Percentiles rank a stretch among this genome's conserved stretches.
These are phyloP conservation scores for Lentithecium fluviatile DNA, from an alignment of 495 filamentous ascomycete species.

Conservation along the genomic window DNA sequence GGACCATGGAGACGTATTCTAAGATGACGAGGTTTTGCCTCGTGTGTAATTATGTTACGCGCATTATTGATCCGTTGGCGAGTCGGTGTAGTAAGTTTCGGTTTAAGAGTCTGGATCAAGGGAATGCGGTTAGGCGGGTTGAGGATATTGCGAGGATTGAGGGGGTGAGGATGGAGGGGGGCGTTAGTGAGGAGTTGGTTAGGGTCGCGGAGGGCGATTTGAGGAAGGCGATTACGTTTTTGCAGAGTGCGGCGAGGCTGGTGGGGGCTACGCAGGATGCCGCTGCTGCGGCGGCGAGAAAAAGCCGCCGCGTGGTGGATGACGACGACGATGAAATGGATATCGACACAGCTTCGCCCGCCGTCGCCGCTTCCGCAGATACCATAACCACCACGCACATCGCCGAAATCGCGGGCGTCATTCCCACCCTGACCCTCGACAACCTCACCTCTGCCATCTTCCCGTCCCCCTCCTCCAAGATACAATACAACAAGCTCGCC, in stretches of 20 bases:
- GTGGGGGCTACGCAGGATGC: constrained; percentile 56
- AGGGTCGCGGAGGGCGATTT: constrained; percentile 89
- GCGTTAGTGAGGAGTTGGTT: constrained; percentile 79
- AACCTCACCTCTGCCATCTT: constrained; percentile 73
- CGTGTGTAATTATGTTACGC: constrained; percentile 97
- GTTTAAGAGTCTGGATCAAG: constrained; percentile 91
- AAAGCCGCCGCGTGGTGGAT: constrained; percentile 41
- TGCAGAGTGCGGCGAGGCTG: constrained; percentile 85
- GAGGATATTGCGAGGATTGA: constrained; percentile 79
- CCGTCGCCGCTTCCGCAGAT: constrained; percentile 41
- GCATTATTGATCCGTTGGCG: constrained; percentile 95
- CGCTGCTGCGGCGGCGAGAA: constrained; percentile 46
- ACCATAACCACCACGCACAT: constrained; percentile 73
- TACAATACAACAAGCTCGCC: constrained; percentile 70
- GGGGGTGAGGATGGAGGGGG: constrained; percentile 69
- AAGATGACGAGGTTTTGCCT: constrained; percentile 96
- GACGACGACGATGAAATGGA: constrained; percentile 53
- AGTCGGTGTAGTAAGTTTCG: constrained; percentile 93
- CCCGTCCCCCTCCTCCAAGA: constrained; percentile 57
- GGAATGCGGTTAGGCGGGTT: constrained; percentile 70
- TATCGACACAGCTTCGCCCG: constrained; percentile 40
- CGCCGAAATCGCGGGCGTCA: constrained; percentile 94
- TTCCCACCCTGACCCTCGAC: constrained; percentile 72
- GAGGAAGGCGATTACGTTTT: constrained; percentile 90
- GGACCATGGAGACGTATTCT: constrained; percentile 97